Conservation (phyloP, 192 early-diverging fungal species). For the Podila minutissima region DNA sequence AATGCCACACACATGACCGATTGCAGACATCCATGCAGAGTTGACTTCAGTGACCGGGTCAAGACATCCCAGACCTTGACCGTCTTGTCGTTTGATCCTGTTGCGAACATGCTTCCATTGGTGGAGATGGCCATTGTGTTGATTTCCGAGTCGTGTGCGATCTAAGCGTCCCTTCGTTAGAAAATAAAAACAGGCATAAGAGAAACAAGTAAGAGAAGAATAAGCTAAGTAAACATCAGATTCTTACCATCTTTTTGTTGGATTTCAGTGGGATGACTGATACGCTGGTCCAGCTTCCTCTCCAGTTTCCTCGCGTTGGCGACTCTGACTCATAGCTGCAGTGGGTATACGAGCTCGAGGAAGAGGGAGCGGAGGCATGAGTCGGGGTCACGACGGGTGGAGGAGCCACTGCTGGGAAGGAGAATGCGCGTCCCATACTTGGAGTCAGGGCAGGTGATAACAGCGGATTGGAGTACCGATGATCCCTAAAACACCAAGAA, state of each 20-base stretch:
- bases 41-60: conserved; percentile 69
- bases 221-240: not conserved
- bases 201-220: conserved; percentile 4
- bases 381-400: not conserved
- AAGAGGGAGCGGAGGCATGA: not conserved
- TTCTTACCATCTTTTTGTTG: conserved; percentile 27
- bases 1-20: conserved; percentile 87
- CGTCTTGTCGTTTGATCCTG: conserved; percentile 84
- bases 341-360: not conserved
- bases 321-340: not conserved
- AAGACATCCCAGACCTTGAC: conserved; percentile 82
- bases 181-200: conserved; percentile 26
- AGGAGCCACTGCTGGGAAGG: not conserved
- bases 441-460: not conserved
- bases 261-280: conserved; percentile 11
- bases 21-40: conserved; percentile 85
- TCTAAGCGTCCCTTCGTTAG: conserved; percentile 32
- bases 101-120: conserved; percentile 76
- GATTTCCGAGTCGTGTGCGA: conserved; percentile 80
- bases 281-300: conserved; percentile 82
- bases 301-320: conserved; percentile 26
- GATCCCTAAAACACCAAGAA: not conserved
- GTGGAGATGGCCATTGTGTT: conserved; percentile 80
- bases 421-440: not conserved
- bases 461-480: not conserved